Evolutionary conservation across 2,329 filamentous ascomycete species (phyloP), one percentile per base, ranked within the genome.

Genomic region (Aspergillus neotritici): DNA sequence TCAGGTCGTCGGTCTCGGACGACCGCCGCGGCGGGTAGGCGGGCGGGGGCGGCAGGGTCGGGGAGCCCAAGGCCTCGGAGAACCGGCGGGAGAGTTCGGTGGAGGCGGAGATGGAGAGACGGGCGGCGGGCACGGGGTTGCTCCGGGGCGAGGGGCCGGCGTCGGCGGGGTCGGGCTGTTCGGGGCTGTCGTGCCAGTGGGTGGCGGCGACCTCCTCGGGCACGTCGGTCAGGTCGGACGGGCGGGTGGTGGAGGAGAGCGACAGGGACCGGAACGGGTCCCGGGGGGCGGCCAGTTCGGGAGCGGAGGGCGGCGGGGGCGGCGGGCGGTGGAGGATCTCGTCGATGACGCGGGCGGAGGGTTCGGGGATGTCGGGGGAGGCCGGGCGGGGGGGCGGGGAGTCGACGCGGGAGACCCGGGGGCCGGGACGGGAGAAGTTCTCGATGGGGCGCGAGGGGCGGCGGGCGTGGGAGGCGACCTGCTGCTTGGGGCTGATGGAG

Each of bases 341-440:
- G 43, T 69, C 64, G 49, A 70, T 68, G n/a, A 63, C 65, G 16
- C 62, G 60, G 12, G 60, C 61, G 25, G 62, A 63, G 14, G 64
- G 61, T 44, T 69, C 66, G 11, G 53, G 49, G 12, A 59, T 50
- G 33, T 63, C 60, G 5, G 58, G 52, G 7, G 64, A 69, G 4
- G 55, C 52, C 33, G 46, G 47, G 40, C 67, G 59, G 35, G 66
- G 65, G 13, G 69, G 66, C 21, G 69, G 62, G 39, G 66, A 65
- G 15, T 68, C 64, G 28, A 65, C 60, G 21, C 63, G 63, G 28
- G 67, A 63, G 47, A 64, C 57, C 47, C 64, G 68, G 4, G 72
- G 60, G 16, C 68, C 70, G 3, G 75, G 74, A n/a, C 73, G 71
- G 17, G 75, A 78, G 54, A 79, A 79, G 53, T 76, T 78, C 45